Evolutionary conservation across 257 asterid species (phyloP).

Genomic region (Anisodus tanguticus): DNA sequence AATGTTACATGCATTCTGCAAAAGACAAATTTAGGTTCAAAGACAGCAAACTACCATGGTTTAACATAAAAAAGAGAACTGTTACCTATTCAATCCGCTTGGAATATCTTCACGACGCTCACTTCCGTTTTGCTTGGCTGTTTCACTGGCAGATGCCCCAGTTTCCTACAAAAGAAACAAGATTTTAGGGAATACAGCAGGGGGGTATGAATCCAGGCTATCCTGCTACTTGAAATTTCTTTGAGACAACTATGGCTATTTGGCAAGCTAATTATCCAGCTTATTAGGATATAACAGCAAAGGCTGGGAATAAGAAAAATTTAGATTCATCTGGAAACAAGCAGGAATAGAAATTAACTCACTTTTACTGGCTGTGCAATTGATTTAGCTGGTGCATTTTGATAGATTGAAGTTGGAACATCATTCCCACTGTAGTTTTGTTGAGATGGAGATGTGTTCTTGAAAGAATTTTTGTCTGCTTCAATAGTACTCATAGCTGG

Average conservation of each 20-base stretch:
- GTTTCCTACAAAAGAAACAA: slow-evolving; percentile 56
- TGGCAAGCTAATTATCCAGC: slow-evolving; percentile 20
- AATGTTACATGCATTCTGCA: slow-evolving; percentile 70
- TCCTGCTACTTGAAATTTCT: slow-evolving; percentile 23
- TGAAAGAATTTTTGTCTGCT: slow-evolving; percentile 36
- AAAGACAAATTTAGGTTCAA: slow-evolving; percentile 9
- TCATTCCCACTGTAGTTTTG: slow-evolving; percentile 36
- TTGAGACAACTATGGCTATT: not conserved
- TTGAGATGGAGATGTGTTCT: slow-evolving; percentile 33
- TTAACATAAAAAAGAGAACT: slow-evolving; percentile 17
- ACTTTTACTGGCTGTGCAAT: slow-evolving; percentile 39
- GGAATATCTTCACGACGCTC: slow-evolving; percentile 74
- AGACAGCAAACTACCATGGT: slow-evolving; percentile 23
- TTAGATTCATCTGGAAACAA: not conserved
- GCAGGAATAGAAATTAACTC: slow-evolving; percentile 4
- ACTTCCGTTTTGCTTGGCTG: slow-evolving; percentile 58
- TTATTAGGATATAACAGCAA: slow-evolving; percentile 5
- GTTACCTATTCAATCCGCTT: slow-evolving; percentile 61
- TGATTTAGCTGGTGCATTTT: slow-evolving; percentile 31
- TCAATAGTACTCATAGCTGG: slow-evolving; percentile 33
- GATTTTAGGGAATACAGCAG: slow-evolving; percentile 10
- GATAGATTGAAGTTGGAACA: slow-evolving; percentile 35
- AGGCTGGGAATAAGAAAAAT: not conserved
- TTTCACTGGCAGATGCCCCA: slow-evolving; percentile 48
- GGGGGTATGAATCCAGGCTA: slow-evolving; percentile 7